A percentile compares a stretch with the other conserved stretches of the same genome.
Conservation (phyloP, 2,329 filamentous ascomycete genomes). For the Pyricularia pennisetigena region DNA sequence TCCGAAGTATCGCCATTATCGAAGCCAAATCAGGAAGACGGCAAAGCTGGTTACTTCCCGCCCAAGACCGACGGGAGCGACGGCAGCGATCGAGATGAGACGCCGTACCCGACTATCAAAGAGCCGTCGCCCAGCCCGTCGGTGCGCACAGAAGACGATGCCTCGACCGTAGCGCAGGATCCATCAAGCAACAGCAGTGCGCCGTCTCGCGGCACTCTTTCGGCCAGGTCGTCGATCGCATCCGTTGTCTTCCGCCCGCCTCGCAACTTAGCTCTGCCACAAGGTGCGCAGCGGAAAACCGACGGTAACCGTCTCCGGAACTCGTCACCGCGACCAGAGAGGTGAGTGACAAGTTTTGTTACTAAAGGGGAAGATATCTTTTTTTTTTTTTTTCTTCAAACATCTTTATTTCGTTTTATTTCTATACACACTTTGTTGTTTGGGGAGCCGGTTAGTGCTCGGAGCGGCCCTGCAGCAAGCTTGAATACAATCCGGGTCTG, state of each 20-base stretch:
- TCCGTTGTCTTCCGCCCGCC: conserved; percentile 37
- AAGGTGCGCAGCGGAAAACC: conserved; percentile 32
- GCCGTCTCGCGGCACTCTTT: conserved; percentile 9
- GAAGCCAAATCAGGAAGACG: conserved; percentile 13
- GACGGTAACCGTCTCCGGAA: conserved; percentile 20
- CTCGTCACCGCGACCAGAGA: conserved; percentile 35
- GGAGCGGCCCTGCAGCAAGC: background rate
- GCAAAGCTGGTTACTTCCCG: conserved; percentile 16
- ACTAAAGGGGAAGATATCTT: background rate
- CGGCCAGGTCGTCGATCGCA: conserved; percentile 35
- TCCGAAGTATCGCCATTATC: conserved; percentile 34
- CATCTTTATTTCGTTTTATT: background rate
- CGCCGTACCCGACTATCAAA: background rate
- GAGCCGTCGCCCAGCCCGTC: background rate
- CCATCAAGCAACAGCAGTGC: conserved; percentile 2
- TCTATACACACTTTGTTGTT: background rate
- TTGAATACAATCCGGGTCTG: background rate
- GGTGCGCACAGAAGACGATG: background rate
- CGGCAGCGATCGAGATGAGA: conserved; percentile 5
- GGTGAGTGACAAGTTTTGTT: conserved; percentile 25
- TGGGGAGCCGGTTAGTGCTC: background rate
- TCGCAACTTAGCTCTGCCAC: conserved; percentile 33
- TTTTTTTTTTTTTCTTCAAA: background rate
- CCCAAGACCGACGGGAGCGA: conserved; percentile 5
- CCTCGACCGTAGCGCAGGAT: background rate